Evolutionary conservation across 129 eudicot genomes (phyloP).

Genomic region (Silybum marianum): DNA sequence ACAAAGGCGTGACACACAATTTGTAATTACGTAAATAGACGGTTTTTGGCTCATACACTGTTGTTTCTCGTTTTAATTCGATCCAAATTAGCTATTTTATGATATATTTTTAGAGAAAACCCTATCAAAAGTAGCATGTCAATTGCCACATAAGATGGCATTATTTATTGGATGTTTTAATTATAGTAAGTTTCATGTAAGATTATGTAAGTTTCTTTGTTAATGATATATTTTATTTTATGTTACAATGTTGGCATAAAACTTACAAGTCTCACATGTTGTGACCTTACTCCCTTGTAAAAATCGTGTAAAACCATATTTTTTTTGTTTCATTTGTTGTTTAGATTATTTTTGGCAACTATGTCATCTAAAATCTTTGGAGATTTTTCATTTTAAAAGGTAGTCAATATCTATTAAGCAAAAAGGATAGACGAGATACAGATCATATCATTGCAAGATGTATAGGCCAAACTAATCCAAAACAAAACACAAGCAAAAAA

Average conservation of each 20-base stretch:
- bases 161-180: neutral
- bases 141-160: neutral
- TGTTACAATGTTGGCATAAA: neutral
- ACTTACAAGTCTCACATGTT: neutral
- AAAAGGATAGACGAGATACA: too few species aligned
- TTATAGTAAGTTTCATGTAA: neutral
- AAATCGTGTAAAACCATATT: too few species aligned
- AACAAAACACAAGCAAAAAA: too few species aligned
- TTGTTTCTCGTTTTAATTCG: neutral
- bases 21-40: neutral
- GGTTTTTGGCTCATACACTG: slow-evolving; percentile 2
- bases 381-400: too few species aligned
- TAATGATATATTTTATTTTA: neutral
- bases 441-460: too few species aligned
- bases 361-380: too few species aligned
- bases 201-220: neutral
- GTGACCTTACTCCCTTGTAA: too few species aligned
- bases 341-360: too few species aligned
- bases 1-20: neutral
- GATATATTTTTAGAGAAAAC: neutral
- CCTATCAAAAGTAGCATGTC: neutral
- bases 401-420: too few species aligned
- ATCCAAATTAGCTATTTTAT: neutral
- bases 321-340: too few species aligned
- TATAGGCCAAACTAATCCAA: too few species aligned